phyloP scores from a whole-genome alignment of 352 stramenopile species.

The Pythium insidiosum region DNA sequence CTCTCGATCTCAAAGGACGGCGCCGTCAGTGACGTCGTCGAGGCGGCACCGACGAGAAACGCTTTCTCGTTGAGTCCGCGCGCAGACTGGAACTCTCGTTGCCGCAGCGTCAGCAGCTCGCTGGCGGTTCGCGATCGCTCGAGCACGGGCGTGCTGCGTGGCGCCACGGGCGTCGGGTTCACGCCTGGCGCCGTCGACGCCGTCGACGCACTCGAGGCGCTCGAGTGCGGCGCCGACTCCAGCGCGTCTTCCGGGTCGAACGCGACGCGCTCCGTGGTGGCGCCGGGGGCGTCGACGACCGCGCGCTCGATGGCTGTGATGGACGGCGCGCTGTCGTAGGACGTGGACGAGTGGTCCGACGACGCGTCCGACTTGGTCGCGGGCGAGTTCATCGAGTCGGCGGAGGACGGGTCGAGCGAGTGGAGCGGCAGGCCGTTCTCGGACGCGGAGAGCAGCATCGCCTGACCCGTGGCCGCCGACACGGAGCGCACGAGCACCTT shows the following conservation, averaged over 20 bases:
- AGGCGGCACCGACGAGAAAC: constrained; percentile 21
- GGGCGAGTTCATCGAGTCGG: not conserved
- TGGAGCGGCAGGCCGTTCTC: constrained; percentile 1
- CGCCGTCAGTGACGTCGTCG: constrained; percentile 19
- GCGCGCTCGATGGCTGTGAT: constrained; percentile 31
- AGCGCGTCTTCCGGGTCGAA: no score
- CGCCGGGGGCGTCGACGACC: constrained; percentile 18
- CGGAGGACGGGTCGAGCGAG: not conserved
- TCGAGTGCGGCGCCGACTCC: not conserved
- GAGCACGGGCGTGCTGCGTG: constrained; percentile 33
- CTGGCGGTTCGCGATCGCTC: constrained; percentile 67
- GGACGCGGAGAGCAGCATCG: constrained; percentile 8
- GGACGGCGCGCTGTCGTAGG: constrained; percentile 32
- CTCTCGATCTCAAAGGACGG: constrained; percentile 81
- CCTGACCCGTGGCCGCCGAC: constrained; percentile 8
- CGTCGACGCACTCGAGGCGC: not conserved
- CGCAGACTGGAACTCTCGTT: constrained; percentile 38
- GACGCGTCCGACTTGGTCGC: constrained; percentile 16
- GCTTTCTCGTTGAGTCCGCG: constrained; percentile 28
- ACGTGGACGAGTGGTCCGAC: constrained; percentile 28
- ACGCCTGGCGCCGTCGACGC: not conserved
- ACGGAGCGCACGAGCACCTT: constrained; percentile 19
- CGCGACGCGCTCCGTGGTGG: constrained; percentile 25
- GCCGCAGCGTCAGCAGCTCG: constrained; percentile 53
- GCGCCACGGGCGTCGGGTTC: constrained; percentile 1